A percentile compares a stretch with the other conserved stretches of the same genome.
These are phyloP conservation scores for Solanum tacnaense DNA, from an alignment of 257 asterid genomes.

Conservation along the genomic window DNA sequence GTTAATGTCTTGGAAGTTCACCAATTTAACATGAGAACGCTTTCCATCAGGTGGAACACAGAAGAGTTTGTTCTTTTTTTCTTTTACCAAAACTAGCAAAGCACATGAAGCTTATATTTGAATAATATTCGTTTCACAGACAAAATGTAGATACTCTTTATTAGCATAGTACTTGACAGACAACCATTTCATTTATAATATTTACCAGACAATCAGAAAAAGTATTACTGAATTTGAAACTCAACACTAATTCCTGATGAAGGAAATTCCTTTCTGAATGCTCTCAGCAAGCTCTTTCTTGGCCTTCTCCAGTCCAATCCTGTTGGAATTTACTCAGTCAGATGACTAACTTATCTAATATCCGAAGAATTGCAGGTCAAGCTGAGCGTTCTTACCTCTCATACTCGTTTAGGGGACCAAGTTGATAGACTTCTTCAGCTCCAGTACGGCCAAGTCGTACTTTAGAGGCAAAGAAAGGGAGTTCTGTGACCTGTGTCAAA, in stretches of 20 bases:
- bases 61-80: background rate
- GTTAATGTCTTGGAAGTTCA: background rate
- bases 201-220: background rate
- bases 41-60: background rate
- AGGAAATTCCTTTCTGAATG: slow-evolving; percentile 78
- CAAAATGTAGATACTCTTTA: background rate
- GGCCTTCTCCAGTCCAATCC: slow-evolving; percentile 85
- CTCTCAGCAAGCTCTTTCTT: slow-evolving; percentile 86
- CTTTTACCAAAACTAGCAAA: background rate
- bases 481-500: slow-evolving; percentile 74
- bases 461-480: slow-evolving; percentile 86
- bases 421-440: slow-evolving; percentile 71
- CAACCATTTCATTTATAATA: background rate
- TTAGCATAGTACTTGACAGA: background rate
- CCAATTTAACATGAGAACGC: background rate
- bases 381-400: slow-evolving; percentile 43
- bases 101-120: background rate
- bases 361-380: background rate
- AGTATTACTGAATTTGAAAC: background rate
- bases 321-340: slow-evolving; percentile 10
- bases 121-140: background rate
- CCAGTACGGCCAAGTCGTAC: slow-evolving; percentile 83
- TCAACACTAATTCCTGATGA: slow-evolving; percentile 37
- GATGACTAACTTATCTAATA: background rate
- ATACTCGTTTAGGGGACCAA: slow-evolving; percentile 75